Evolutionary conservation across 768 basidiomycete species (phyloP).

Genomic region (Tylopilus sp.): DNA sequence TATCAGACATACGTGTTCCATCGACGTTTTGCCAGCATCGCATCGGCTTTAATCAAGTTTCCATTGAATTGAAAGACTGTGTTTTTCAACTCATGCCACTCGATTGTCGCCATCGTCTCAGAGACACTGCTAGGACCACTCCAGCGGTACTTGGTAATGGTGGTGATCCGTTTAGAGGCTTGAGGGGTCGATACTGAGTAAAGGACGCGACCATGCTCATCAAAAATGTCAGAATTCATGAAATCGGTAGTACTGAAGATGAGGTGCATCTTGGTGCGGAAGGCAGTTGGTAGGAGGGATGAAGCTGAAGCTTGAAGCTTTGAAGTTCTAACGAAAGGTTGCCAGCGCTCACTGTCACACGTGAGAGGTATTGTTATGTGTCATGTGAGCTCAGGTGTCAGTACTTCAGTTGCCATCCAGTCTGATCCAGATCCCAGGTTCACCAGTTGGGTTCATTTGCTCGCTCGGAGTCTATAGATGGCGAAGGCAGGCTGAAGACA

Average conservation of each 20-base stretch:
- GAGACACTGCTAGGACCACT: slow-evolving; percentile 15
- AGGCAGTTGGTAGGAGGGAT: background rate
- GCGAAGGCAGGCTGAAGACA: too few relatives aligned
- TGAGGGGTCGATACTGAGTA: slow-evolving; percentile 21
- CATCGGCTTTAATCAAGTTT: slow-evolving; percentile 22
- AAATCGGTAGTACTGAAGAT: slow-evolving; percentile 19
- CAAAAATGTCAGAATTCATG: slow-evolving; percentile 18
- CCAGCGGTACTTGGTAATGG: slow-evolving; percentile 25
- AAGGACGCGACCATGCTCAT: slow-evolving; percentile 17
- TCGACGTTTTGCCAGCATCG: slow-evolving; percentile 20
- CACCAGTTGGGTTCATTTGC: background rate
- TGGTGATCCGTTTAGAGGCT: slow-evolving; percentile 15
- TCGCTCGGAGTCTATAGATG: background rate
- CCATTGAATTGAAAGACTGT: slow-evolving; percentile 32
- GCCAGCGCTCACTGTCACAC: background rate
- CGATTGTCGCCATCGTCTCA: slow-evolving; percentile 33
- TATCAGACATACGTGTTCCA: slow-evolving; percentile 21
- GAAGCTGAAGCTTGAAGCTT: too few relatives aligned
- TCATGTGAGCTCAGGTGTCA: slow-evolving; percentile 16
- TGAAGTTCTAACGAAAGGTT: background rate
- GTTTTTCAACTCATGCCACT: slow-evolving; percentile 29
- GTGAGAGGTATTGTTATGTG: slow-evolving; percentile 4
- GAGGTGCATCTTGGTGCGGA: slow-evolving; percentile 16
- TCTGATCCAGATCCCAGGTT: background rate
- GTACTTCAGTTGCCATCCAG: background rate